Conservation (phyloP, 768 basidiomycete species). For the Guyanaporus albipodus region DNA sequence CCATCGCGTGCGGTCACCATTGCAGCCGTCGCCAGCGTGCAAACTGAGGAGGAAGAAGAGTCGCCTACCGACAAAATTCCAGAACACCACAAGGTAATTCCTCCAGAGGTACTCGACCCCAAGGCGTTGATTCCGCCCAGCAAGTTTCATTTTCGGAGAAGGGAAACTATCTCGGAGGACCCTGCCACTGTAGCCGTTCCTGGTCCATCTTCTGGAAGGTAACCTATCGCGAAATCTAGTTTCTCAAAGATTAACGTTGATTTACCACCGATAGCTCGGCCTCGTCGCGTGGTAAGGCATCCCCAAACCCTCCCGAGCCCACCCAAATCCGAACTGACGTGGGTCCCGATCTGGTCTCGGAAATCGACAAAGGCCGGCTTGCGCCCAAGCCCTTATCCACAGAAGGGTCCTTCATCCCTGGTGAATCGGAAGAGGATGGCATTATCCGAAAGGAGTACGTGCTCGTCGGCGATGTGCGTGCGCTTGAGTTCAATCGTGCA, state of each 20-base stretch:
- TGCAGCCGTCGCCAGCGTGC: conserved; percentile 13
- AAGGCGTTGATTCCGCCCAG: conserved; percentile 80
- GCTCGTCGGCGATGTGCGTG: conserved; percentile 83
- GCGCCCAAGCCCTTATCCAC: conserved; percentile 38
- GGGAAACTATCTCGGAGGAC: conserved; percentile 20
- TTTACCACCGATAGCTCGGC: conserved; percentile 8
- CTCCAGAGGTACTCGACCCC: conserved; percentile 76
- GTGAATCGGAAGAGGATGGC: conserved; percentile 82
- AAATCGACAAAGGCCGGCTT: conserved; percentile 13
- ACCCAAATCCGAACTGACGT: conserved; percentile 12
- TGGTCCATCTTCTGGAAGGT: conserved; percentile 21
- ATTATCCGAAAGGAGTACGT: conserved; percentile 86
- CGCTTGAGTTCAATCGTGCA: conserved; percentile 87
- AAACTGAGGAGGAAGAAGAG: conserved; percentile 31
- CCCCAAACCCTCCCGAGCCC: conserved; percentile 8
- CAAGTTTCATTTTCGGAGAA: conserved; percentile 66
- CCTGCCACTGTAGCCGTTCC: background rate
- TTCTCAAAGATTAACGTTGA: background rate
- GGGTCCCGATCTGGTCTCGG: conserved; percentile 6
- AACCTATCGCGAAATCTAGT: background rate
- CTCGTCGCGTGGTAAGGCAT: conserved; percentile 18
- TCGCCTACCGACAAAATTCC: conserved; percentile 46
- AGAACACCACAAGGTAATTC: conserved; percentile 70
- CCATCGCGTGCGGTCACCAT: conserved; percentile 10
- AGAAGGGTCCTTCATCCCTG: conserved; percentile 68